Evolutionary conservation across 1,284 basidiomycete genomes (phyloP).

Genomic region (Cystobasidiaceae sp.): DNA sequence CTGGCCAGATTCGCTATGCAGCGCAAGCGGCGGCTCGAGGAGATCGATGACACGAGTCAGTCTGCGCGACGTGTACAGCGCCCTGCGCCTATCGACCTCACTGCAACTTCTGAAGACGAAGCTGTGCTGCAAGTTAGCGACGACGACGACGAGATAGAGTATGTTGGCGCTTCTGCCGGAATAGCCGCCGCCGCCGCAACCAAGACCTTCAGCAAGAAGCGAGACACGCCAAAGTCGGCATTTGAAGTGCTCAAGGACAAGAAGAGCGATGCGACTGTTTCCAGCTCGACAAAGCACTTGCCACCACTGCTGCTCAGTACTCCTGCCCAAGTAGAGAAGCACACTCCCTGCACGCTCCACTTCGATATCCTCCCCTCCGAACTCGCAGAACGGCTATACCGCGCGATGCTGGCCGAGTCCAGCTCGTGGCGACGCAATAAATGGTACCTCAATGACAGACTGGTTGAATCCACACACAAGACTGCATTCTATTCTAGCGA

Average conservation of each 20-base stretch:
- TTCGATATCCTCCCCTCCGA: constrained; percentile 4
- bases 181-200: not conserved
- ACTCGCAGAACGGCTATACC: constrained; percentile 20
- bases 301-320: constrained; percentile 24
- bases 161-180: not conserved
- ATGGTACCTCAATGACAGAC: constrained; percentile 74
- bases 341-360: constrained; percentile 32
- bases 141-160: too few relatives aligned
- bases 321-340: constrained; percentile 10
- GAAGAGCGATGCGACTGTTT: not conserved
- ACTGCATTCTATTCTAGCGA: constrained; percentile 64
- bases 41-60: too few relatives aligned
- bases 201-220: not conserved
- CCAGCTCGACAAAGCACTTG: not conserved
- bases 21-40: too few relatives aligned
- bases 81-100: too few relatives aligned
- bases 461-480: constrained; percentile 77
- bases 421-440: constrained; percentile 64
- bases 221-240: not conserved
- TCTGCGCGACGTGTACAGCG: too few relatives aligned
- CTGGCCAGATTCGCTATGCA: too few relatives aligned
- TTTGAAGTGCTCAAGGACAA: constrained; percentile 11
- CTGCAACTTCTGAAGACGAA: too few relatives aligned
- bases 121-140: too few relatives aligned
- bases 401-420: constrained; percentile 15